phyloP scores from a whole-genome alignment of 2,329 filamentous ascomycete species.

The Trichoderma gracile region DNA sequence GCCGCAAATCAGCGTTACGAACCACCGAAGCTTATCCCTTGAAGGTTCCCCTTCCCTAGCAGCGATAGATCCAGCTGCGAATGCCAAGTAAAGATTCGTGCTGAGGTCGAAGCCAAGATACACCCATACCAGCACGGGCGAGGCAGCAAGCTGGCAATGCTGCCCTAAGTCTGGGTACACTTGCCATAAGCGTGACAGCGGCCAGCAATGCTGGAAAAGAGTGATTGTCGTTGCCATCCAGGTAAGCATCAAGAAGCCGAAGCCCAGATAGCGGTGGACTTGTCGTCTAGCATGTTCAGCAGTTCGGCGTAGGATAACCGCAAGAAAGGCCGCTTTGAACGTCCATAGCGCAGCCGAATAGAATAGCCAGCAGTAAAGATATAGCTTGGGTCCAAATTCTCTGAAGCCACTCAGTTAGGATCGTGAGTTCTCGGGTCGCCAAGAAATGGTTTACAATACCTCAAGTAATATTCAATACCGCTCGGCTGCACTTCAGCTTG shows the following conservation, averaged over 20 bases:
- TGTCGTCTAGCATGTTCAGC: slow-evolving; percentile 1
- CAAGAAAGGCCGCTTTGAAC: slow-evolving; percentile 25
- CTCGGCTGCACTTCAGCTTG: not conserved
- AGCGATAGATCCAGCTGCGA: slow-evolving; percentile 10
- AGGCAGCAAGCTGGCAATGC: slow-evolving; percentile 23
- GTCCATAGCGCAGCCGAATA: slow-evolving; percentile 25
- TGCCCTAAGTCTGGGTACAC: slow-evolving; percentile 1
- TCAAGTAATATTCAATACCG: not conserved
- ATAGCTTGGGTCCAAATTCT: slow-evolving; percentile 26
- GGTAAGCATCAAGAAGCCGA: slow-evolving; percentile 13
- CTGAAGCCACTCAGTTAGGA: slow-evolving; percentile 10
- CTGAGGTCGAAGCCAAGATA: slow-evolving; percentile 18
- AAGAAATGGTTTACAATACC: not conserved
- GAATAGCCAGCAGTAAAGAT: slow-evolving; percentile 24
- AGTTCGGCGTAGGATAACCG: slow-evolving; percentile 9
- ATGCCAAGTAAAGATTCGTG: slow-evolving; percentile 17
- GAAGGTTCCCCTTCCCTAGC: not conserved
- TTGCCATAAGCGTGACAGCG: slow-evolving; percentile 25
- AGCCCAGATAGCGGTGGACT: slow-evolving; percentile 3
- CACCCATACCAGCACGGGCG: slow-evolving; percentile 23
- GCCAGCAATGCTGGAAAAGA: slow-evolving; percentile 23
- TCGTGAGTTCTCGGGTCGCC: too few relatives aligned
- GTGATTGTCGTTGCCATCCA: slow-evolving; percentile 15
- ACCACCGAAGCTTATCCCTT: slow-evolving; percentile 2
- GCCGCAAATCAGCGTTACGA: slow-evolving; percentile 6